Evolutionary conservation across 805 yeast species (phyloP).

Genomic region (Kuraishia cidri): DNA sequence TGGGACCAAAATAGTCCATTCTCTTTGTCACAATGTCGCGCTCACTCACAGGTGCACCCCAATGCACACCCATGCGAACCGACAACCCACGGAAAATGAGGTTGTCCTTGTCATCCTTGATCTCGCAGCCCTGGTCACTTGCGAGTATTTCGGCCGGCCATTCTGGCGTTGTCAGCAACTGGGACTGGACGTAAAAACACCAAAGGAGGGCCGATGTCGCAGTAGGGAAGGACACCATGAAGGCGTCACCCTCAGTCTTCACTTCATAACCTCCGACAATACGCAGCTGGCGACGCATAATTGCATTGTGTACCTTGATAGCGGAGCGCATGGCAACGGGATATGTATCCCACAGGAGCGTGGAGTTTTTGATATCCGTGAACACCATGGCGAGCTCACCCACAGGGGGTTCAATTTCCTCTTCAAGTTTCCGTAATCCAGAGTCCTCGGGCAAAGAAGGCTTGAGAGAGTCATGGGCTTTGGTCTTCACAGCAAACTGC

Average conservation of each 20-base stretch:
- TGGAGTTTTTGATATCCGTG: slow-evolving; percentile 94
- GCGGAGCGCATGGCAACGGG: slow-evolving; percentile 96
- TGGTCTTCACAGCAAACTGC: slow-evolving; percentile 15
- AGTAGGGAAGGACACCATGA: slow-evolving; percentile 94
- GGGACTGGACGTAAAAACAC: slow-evolving; percentile 91
- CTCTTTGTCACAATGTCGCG: slow-evolving; percentile 89
- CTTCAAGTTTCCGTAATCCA: slow-evolving; percentile 70
- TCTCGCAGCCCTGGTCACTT: slow-evolving; percentile 75
- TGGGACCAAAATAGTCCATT: slow-evolving; percentile 98
- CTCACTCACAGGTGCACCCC: slow-evolving; percentile 97
- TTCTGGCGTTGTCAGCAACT: slow-evolving; percentile 64
- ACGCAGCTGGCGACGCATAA: slow-evolving; percentile 89
- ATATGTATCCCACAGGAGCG: slow-evolving; percentile 85
- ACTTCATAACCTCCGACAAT: slow-evolving; percentile 97
- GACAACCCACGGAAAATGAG: slow-evolving; percentile 80
- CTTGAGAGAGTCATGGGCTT: slow-evolving; percentile 23
- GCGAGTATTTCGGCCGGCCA: slow-evolving; percentile 94
- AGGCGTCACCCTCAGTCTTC: slow-evolving; percentile 98
- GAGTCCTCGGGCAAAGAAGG: slow-evolving; percentile 60
- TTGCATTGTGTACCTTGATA: slow-evolving; percentile 84
- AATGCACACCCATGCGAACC: slow-evolving; percentile 97
- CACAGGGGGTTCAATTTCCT: slow-evolving; percentile 89
- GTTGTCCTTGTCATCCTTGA: slow-evolving; percentile 50
- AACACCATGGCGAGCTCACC: slow-evolving; percentile 94
- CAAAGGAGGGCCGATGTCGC: slow-evolving; percentile 85